Evolutionary conservation across 1,139 yeast species (phyloP).

Genomic region (Protomyces macrosporus): DNA sequence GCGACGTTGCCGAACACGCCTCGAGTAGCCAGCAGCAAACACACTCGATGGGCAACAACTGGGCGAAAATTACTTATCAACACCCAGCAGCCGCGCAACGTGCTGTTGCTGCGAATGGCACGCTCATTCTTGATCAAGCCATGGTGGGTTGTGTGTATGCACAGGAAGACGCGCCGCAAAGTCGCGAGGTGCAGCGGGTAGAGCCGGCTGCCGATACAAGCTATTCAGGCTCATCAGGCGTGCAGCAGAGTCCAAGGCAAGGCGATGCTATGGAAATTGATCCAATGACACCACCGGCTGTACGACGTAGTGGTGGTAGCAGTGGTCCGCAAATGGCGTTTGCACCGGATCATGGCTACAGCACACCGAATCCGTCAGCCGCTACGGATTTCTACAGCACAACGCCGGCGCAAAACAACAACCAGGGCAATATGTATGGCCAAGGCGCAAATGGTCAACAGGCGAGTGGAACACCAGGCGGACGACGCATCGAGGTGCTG

Average conservation of each 20-base stretch:
- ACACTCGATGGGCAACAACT: constrained; percentile 42
- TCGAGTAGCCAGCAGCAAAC: constrained; percentile 35
- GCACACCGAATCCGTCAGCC: not conserved
- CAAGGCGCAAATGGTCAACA: not conserved
- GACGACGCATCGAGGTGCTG: constrained; percentile 10
- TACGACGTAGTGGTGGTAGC: not conserved
- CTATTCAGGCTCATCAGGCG: no score
- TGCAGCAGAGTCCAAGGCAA: not conserved
- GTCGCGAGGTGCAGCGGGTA: not conserved
- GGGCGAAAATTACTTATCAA: constrained; percentile 83
- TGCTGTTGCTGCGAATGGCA: constrained; percentile 78
- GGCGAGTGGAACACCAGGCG: constrained; percentile 10
- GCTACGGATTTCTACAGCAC: not conserved
- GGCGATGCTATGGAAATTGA: constrained; percentile 26
- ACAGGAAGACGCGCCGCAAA: constrained; percentile 14
- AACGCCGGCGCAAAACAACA: not conserved
- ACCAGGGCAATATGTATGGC: not conserved
- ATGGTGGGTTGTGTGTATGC: constrained; percentile 62
- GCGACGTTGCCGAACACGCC: constrained; percentile 72
- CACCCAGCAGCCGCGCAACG: constrained; percentile 70
- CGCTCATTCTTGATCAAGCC: constrained; percentile 57
- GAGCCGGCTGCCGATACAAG: not conserved
- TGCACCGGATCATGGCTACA: not conserved
- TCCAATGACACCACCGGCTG: constrained; percentile 18
- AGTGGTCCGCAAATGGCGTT: not conserved